Evolutionary conservation across 2,329 filamentous ascomycete genomes (phyloP).

Genomic region (Bipolaris cookei): DNA sequence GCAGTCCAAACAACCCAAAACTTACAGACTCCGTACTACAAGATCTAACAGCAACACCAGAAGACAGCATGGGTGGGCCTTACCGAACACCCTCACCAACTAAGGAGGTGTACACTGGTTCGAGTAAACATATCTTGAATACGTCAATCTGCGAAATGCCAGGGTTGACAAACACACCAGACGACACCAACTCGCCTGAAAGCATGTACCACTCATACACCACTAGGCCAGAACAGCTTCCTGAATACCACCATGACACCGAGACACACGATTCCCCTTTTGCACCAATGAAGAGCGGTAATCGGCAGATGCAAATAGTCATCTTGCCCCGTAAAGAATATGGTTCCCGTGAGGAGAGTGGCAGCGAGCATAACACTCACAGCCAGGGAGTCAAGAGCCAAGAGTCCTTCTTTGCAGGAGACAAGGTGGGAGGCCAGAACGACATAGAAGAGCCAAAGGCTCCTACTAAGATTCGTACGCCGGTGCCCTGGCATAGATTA

Average conservation of each 20-base stretch:
- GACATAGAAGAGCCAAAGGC: not conserved
- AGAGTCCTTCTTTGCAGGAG: not conserved
- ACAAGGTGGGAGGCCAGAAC: no score
- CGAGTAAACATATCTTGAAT: slow-evolving; percentile 6
- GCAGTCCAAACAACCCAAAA: not conserved
- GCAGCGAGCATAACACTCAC: no score
- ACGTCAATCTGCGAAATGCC: accelerated
- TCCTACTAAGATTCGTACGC: not conserved
- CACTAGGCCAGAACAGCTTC: not conserved
- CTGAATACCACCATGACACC: not conserved
- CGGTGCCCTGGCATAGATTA: slow-evolving; percentile 14
- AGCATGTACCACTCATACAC: not conserved
- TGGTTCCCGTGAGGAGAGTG: not conserved
- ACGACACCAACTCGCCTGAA: slow-evolving; percentile 7
- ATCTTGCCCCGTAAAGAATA: not conserved
- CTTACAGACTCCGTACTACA: no score
- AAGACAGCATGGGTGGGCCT: not conserved
- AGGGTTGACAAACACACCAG: not conserved
- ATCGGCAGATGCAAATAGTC: not conserved
- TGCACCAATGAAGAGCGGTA: not conserved
- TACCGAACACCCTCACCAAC: slow-evolving; percentile 22
- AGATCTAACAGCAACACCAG: not conserved
- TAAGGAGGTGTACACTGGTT: not conserved
- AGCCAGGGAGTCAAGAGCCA: not conserved
- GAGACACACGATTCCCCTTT: not conserved